phyloP scores from a whole-genome alignment of 495 filamentous ascomycete species.

The Hypoxylon subgilvum region DNA sequence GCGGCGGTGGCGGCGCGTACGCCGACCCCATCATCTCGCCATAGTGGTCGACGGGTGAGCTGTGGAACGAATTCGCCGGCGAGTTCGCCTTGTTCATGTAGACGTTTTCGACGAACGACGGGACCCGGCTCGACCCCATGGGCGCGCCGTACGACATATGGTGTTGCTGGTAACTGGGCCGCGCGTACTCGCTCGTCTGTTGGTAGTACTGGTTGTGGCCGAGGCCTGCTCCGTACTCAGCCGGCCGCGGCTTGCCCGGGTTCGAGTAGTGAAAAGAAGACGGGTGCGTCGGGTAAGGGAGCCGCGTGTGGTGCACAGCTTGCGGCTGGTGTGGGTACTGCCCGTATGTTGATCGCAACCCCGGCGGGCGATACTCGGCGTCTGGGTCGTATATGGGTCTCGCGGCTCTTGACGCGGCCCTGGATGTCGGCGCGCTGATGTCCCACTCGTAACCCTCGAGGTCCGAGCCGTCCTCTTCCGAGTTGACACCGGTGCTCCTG shows the following conservation, averaged over 20 bases:
- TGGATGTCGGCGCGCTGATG: conserved; percentile 38
- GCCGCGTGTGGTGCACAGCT: conserved; percentile 40
- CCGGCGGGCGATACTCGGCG: conserved; percentile 44
- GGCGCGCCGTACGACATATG: conserved; percentile 3
- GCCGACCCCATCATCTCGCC: conserved; percentile 28
- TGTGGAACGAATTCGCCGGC: conserved; percentile 47
- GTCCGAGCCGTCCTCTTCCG: conserved; percentile 49
- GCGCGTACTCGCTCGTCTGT: conserved; percentile 40
- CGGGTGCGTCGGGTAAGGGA: conserved; percentile 47
- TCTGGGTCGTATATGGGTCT: conserved; percentile 43
- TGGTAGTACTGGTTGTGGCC: conserved; percentile 68
- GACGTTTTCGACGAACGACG: conserved; percentile 45
- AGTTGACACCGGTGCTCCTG: conserved; percentile 23
- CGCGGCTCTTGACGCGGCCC: conserved; percentile 40
- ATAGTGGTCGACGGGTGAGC: conserved; percentile 40
- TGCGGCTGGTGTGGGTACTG: conserved; percentile 33
- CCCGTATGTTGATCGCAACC: conserved; percentile 37
- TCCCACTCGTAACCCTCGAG: conserved; percentile 44
- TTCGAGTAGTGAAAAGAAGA: conserved; percentile 69
- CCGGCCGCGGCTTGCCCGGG: conserved; percentile 64
- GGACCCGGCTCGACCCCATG: conserved; percentile 11
- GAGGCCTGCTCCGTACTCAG: conserved; percentile 59
- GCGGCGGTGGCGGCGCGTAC: conserved; percentile 31
- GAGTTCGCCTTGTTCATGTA: conserved; percentile 48
- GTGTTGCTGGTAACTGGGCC: conserved; percentile 26